A percentile compares a stretch with the other conserved stretches of the same genome.
Evolutionary conservation across 306 rosid genomes (phyloP).

Genomic region (Quercus cerris): DNA sequence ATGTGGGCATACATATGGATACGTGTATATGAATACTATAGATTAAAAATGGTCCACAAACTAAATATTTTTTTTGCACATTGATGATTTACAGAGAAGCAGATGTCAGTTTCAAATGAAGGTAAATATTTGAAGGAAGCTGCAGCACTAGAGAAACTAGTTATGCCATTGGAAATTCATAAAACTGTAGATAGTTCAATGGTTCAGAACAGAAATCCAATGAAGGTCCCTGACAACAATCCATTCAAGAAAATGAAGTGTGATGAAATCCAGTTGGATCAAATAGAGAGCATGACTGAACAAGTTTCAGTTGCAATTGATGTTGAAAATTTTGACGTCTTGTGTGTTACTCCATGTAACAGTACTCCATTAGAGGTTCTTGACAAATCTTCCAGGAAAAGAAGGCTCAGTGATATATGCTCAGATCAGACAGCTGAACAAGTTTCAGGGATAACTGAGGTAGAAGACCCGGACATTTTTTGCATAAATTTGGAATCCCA

Average conservation of each 20-base stretch:
- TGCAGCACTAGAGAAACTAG: slow-evolving; percentile 56
- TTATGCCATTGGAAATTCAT: slow-evolving; percentile 36
- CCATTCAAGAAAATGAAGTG: slow-evolving; percentile 66
- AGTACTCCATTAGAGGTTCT: slow-evolving; percentile 16
- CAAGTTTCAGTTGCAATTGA: slow-evolving; percentile 23
- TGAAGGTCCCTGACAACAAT: slow-evolving; percentile 68
- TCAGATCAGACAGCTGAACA: slow-evolving; percentile 35
- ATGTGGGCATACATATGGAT: not conserved
- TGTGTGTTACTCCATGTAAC: slow-evolving; percentile 26
- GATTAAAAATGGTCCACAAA: not conserved
- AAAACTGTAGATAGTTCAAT: slow-evolving; percentile 18
- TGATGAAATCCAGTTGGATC: slow-evolving; percentile 33
- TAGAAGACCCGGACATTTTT: slow-evolving; percentile 35
- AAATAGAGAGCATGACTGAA: slow-evolving; percentile 22
- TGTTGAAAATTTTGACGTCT: slow-evolving; percentile 29
- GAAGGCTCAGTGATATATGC: slow-evolving; percentile 31
- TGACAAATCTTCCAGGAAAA: slow-evolving; percentile 41
- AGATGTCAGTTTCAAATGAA: slow-evolving; percentile 23
- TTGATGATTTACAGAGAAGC: slow-evolving; percentile 34
- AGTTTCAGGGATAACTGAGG: slow-evolving; percentile 52
- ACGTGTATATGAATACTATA: not conserved
- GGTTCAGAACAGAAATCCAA: slow-evolving; percentile 8
- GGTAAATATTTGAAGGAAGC: slow-evolving; percentile 39
- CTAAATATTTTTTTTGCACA: not conserved
- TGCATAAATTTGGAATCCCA: slow-evolving; percentile 48